phyloP scores from a whole-genome alignment of 306 rosid species.

The Inga oerstediana region DNA sequence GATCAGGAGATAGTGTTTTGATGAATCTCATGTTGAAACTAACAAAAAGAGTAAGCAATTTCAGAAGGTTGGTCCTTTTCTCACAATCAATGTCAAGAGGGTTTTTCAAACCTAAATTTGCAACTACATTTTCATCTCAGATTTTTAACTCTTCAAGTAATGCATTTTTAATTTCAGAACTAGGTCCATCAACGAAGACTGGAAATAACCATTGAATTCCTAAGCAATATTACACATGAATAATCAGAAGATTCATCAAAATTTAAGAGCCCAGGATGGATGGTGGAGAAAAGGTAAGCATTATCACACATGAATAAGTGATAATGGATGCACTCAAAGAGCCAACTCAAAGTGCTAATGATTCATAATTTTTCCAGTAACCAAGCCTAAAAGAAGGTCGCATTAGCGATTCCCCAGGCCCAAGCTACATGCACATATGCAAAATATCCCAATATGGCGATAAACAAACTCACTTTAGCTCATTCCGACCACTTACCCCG shows the following conservation, averaged over 20 bases:
- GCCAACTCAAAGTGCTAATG: neutral
- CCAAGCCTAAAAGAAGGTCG: slow-evolving; percentile 10
- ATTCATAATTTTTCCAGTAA: neutral
- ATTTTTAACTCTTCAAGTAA: slow-evolving; percentile 5
- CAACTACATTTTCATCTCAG: slow-evolving; percentile 23
- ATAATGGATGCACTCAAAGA: neutral
- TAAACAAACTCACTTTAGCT: slow-evolving; percentile 4
- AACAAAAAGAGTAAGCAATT: no score
- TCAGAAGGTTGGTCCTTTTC: neutral
- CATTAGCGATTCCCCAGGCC: neutral
- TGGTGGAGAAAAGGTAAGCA: neutral
- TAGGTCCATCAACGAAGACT: slow-evolving; percentile 8
- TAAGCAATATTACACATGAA: neutral
- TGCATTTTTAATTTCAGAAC: neutral
- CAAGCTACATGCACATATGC: neutral
- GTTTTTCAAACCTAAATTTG: slow-evolving; percentile 9
- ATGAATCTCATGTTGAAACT: no score
- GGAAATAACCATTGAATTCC: neutral
- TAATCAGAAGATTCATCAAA: slow-evolving; percentile 13
- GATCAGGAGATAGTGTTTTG: no score
- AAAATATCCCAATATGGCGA: neutral
- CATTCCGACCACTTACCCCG: neutral
- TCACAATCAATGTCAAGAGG: neutral
- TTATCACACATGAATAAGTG: neutral
- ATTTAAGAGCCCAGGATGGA: slow-evolving; percentile 9